phyloP scores from a whole-genome alignment of 352 stramenopile genomes.

The Globisporangium spinosum region DNA sequence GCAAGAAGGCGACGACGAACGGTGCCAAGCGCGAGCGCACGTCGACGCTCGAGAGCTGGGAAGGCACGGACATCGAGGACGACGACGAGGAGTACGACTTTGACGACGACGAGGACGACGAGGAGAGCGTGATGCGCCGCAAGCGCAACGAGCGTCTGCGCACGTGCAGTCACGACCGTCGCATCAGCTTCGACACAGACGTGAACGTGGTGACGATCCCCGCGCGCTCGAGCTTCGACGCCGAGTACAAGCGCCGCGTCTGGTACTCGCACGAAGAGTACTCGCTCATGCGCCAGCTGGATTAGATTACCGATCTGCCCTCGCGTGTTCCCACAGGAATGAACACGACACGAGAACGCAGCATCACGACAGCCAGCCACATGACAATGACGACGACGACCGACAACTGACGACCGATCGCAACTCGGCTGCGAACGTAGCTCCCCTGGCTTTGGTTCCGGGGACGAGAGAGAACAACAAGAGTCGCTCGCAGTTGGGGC shows the following conservation, averaged over 20 bases:
- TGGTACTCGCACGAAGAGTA: slow-evolving; percentile 79
- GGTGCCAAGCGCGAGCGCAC: slow-evolving; percentile 36
- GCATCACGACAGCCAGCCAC: not conserved
- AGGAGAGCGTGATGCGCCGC: slow-evolving; percentile 7
- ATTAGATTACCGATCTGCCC: not conserved
- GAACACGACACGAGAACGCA: not conserved
- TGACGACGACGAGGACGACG: slow-evolving; percentile 47
- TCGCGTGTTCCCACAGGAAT: slow-evolving; percentile 5
- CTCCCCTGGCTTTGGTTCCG: not conserved
- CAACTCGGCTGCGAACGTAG: slow-evolving; percentile 8
- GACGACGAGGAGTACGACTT: slow-evolving; percentile 54
- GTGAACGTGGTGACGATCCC: slow-evolving; percentile 74
- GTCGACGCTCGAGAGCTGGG: slow-evolving; percentile 56
- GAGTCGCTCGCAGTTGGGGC: slow-evolving; percentile 10
- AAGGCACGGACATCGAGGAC: slow-evolving; percentile 46
- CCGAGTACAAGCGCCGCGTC: slow-evolving; percentile 69
- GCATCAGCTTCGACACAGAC: slow-evolving; percentile 76
- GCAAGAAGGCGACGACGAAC: slow-evolving; percentile 13
- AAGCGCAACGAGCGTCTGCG: slow-evolving; percentile 40
- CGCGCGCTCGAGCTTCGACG: slow-evolving; percentile 63
- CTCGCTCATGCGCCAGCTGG: slow-evolving; percentile 43
- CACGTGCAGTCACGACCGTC: slow-evolving; percentile 63
- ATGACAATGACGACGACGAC: not conserved
- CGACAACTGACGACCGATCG: slow-evolving; percentile 8
- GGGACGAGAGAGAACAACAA: not conserved